phyloP scores from a whole-genome alignment of 306 rosid genomes.

The Hylodesmum podocarpum region DNA sequence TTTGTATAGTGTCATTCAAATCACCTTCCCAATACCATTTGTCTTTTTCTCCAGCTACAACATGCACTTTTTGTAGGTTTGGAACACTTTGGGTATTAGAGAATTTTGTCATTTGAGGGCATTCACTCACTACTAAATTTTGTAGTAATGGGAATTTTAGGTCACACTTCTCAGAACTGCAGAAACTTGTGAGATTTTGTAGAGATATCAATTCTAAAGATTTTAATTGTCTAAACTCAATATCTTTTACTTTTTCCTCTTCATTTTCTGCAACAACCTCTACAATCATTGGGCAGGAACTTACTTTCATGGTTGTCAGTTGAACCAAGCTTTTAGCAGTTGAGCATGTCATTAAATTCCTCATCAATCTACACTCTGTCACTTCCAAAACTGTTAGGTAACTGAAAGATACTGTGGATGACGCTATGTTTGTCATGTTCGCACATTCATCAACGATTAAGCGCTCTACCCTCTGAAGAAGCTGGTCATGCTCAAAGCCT shows the following conservation, averaged over 20 bases:
- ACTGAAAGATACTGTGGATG: background rate
- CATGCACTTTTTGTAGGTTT: background rate
- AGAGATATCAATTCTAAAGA: background rate
- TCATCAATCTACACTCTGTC: background rate
- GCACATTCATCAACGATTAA: background rate
- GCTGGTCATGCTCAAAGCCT: background rate
- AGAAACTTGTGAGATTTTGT: background rate
- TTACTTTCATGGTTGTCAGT: background rate
- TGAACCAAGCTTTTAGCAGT: constrained; percentile 2
- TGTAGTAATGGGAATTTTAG: background rate
- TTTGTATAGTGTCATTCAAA: background rate
- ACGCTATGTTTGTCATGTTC: background rate
- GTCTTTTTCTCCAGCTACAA: background rate
- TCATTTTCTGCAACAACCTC: background rate
- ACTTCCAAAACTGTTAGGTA: constrained; percentile 20
- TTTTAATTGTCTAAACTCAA: background rate
- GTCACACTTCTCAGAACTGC: background rate
- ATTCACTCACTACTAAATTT: background rate
- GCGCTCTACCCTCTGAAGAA: constrained; percentile 17
- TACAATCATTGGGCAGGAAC: background rate
- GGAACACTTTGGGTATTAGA: background rate
- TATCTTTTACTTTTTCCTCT: background rate
- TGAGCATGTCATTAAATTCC: background rate
- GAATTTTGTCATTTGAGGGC: background rate
- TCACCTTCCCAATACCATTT: constrained; percentile 2